A percentile compares a stretch with the other conserved stretches of the same genome.
These are phyloP conservation scores for Selenicereus undatus DNA, from an alignment of 148 eudicot species.

Conservation along the genomic window DNA sequence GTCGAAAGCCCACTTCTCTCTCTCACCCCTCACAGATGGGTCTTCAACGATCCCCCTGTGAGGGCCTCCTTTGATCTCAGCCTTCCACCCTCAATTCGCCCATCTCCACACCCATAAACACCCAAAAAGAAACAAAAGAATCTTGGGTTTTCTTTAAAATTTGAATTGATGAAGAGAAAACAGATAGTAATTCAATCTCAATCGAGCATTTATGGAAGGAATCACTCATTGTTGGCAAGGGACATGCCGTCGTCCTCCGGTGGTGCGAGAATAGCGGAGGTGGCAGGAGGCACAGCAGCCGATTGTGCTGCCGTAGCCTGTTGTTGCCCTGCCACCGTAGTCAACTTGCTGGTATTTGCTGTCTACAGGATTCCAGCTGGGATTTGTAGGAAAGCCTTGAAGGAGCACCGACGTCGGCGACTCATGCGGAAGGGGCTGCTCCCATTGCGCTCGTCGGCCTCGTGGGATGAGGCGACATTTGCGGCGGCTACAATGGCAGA, in stretches of 20 bases:
- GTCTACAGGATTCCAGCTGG: background rate
- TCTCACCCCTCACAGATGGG: background rate
- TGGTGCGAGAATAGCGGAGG: background rate
- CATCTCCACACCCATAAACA: background rate
- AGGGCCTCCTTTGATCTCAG: background rate
- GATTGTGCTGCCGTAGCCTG: background rate
- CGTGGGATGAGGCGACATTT: background rate
- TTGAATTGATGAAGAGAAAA: background rate
- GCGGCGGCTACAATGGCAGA: background rate
- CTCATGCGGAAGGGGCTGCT: background rate
- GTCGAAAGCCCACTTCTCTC: background rate
- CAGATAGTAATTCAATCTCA: background rate
- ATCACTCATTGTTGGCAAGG: background rate
- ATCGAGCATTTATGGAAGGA: background rate
- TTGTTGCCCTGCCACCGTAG: background rate
- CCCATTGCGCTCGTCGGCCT: background rate
- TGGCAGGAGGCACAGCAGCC: background rate
- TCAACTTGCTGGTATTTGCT: background rate
- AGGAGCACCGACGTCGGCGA: background rate
- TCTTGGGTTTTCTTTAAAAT: no score
- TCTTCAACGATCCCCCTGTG: background rate
- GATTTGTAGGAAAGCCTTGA: background rate
- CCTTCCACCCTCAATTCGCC: no score
- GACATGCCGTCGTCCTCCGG: background rate
- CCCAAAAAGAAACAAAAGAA: background rate